Base-by-base conservation (phyloP, 2,329 filamentous ascomycete species). In the Neonectria hederae region DNA sequence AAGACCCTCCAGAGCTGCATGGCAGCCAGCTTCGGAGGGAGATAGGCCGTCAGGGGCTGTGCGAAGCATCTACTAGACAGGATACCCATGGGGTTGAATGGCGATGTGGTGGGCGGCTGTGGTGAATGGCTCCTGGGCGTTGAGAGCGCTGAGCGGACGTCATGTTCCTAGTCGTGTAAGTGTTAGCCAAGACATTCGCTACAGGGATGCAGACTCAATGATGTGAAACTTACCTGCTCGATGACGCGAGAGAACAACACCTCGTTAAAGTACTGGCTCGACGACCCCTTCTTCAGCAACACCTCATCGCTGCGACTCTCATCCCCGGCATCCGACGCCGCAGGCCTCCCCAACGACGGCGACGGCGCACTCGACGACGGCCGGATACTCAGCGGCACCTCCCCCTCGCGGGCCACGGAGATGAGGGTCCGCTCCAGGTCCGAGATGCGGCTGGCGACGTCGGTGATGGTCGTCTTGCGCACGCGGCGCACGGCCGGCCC, bases 181-280 rank as follows among this genome's bases (percentile, higher is more conserved):
- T 5, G 21, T 70, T 38, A 67, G 63, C 26, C 24, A 21, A 2
- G 11, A 3, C 10, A 35, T 30, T 40, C 22, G 5, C 24, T 19
- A 2, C 26, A 43, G 2, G 30, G 9, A 42, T 38, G 5, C 30
- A 11, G 30, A 13, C 10, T 32, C n/a, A n/a, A 10, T 13, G 30
- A 1, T 32, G 10, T 32, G 30, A 11, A 13, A 32, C 30, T n/a
- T 51, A 76, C 78, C 69, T 78, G 73, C 55, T 78, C 75, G 35
- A 80, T 75, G 1, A 77, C 76, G 4, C 74, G 69, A 2, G 78
- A 79, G 1, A 80, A 68, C 11, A 80, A 62, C 7, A 77, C 70
- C 63, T 80, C 78, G 55, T 80, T 79, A n/a, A 78, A 77, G 42
- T 79, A 79, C 45, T 78, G 76, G 30, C 74, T 78, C 2, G 72